Evolutionary conservation across 495 filamentous ascomycete species (phyloP).

Genomic region (Aspergillus baeticus): DNA sequence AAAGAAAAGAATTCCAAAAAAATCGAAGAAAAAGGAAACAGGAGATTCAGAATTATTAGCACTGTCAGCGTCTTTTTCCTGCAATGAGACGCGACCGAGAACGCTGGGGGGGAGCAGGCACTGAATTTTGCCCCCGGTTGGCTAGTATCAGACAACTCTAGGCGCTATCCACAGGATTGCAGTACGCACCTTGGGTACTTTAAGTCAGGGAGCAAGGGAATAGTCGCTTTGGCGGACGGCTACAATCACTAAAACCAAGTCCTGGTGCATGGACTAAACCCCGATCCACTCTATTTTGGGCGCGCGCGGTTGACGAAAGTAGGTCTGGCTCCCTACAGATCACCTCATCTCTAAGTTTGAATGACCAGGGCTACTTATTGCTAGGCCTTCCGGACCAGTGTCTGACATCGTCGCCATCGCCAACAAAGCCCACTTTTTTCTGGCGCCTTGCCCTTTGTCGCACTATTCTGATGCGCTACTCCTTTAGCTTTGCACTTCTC

Average conservation of each 20-base stretch:
- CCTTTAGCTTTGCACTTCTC: slow-evolving; percentile 10
- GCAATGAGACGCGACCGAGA: slow-evolving; percentile 18
- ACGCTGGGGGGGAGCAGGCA: slow-evolving; percentile 8
- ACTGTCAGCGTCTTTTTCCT: slow-evolving; percentile 16
- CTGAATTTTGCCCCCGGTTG: slow-evolving; percentile 16
- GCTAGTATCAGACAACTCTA: slow-evolving; percentile 19
- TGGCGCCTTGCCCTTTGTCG: slow-evolving; percentile 10
- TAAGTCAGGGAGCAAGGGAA: slow-evolving; percentile 15
- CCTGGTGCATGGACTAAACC: slow-evolving; percentile 21
- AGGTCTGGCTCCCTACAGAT: slow-evolving; percentile 15
- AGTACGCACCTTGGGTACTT: slow-evolving; percentile 14
- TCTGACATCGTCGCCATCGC: slow-evolving; percentile 16
- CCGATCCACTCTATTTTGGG: slow-evolving; percentile 31
- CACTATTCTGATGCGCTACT: slow-evolving; percentile 17
- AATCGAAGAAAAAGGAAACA: slow-evolving; percentile 11
- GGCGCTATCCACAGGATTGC: slow-evolving; percentile 19
- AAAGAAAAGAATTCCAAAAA: slow-evolving; percentile 4
- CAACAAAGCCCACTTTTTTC: slow-evolving; percentile 24
- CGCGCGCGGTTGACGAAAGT: slow-evolving; percentile 9
- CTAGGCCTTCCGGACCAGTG: slow-evolving; percentile 15
- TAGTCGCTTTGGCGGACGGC: slow-evolving; percentile 8
- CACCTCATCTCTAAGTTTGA: slow-evolving; percentile 14
- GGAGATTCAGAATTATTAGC: slow-evolving; percentile 12
- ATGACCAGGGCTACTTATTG: slow-evolving; percentile 22
- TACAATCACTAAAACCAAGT: slow-evolving; percentile 15